Base-by-base conservation (phyloP, 2,329 filamentous ascomycete species). In the Coleophoma cylindrospora region DNA sequence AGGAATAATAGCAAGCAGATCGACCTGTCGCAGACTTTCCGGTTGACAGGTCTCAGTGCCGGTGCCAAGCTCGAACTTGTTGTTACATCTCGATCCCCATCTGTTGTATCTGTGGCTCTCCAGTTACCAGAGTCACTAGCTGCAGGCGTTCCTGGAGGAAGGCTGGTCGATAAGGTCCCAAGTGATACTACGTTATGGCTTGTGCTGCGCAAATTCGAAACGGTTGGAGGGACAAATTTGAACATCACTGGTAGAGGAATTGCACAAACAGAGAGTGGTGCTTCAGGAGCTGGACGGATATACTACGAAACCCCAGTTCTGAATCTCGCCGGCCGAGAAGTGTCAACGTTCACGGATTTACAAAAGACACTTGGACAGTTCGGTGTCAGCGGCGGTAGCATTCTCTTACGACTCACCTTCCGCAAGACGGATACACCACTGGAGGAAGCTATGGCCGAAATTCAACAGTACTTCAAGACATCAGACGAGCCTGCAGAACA, bases 51-150 rank as follows among this genome's bases (percentile, higher is more conserved):
- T 45, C 84, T 99, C 6, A 76, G 80, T 12, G 81, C 89, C 36
- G 94, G 94, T 54, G 92, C 94, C 52, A 95, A 95, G 65, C 82
- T 99, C 51, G 91, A 97, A 65, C 87, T 99, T 45, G 86, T 96
- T 19, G 84, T 89, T 64, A 84, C 87, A 52, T 94, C 91, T 43
- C 88, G 89, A 50, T 94, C 91, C 0, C 87, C 91, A 0, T 86
- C 89, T 2, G 86, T 87, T 44, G 86, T 99, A 50, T 91, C 87
- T 38, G 86, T 99, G 40, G 92, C 89, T n/a, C 74, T 99, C 12
- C 89, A 95, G 64, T 74, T 96, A 27, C 89, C 90, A 3, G 77
- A 84, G 34, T 80, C 84, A 19, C 87, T 94, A 64, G 82, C 79
- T 17, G 74, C 73, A 41, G 74, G 77, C 45, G 75, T 79, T 17